A percentile compares a stretch with the other conserved stretches of the same genome.
These are phyloP conservation scores for Neurospora africana DNA, from an alignment of 495 filamentous ascomycete species.

Conservation along the genomic window DNA sequence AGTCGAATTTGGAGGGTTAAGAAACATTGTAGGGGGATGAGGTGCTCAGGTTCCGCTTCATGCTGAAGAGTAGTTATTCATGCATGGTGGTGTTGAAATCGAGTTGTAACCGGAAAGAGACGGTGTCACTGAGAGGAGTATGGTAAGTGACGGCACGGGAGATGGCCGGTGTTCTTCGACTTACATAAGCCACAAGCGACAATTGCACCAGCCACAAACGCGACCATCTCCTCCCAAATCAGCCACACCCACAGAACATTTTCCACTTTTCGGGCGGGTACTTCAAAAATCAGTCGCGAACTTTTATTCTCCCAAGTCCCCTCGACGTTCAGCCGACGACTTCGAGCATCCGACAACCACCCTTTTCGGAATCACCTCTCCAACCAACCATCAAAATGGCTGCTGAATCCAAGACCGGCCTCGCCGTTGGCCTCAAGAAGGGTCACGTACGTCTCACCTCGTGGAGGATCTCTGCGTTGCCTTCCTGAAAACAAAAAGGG, in stretches of 20 bases:
- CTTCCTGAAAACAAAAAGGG: slow-evolving; percentile 13
- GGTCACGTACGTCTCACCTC: slow-evolving; percentile 73
- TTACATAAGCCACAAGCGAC: not conserved
- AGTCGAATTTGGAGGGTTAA: not conserved
- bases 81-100: not conserved
- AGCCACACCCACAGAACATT: slow-evolving; percentile 16
- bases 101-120: not conserved
- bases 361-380: slow-evolving; percentile 5
- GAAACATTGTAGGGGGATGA: not conserved
- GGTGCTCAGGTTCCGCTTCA: not conserved
- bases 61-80: not conserved
- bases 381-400: slow-evolving; percentile 21
- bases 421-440: slow-evolving; percentile 75
- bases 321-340: slow-evolving; percentile 10
- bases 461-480: slow-evolving; percentile 50
- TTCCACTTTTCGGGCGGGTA: slow-evolving; percentile 1
- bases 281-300: slow-evolving; percentile 8
- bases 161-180: not conserved
- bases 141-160: not conserved
- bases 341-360: slow-evolving; percentile 13
- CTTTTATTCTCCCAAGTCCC: slow-evolving; percentile 11
- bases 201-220: not conserved
- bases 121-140: not conserved
- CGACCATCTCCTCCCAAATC: not conserved
- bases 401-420: slow-evolving; percentile 50